These are phyloP conservation scores for Corylus americana DNA, from an alignment of 306 rosid genomes.

Conservation along the genomic window DNA sequence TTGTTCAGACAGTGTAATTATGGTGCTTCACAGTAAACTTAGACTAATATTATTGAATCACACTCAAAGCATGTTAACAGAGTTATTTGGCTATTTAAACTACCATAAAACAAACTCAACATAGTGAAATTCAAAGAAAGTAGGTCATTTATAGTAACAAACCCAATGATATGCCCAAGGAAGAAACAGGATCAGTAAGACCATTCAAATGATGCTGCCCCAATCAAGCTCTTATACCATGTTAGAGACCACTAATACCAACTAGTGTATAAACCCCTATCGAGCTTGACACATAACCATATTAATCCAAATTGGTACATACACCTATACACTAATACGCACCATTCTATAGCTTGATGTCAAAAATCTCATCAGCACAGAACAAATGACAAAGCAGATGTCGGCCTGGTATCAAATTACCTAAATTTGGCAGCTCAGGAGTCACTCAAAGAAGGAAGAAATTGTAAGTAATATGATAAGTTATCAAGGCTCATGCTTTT, in stretches of 20 bases:
- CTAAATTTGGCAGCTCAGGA: neutral
- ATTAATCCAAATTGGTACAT: neutral
- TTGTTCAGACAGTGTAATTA: neutral
- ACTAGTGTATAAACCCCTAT: neutral
- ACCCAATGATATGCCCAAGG: neutral
- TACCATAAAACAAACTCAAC: neutral
- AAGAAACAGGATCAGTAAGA: neutral
- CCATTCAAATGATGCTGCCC: neutral
- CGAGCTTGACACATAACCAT: neutral
- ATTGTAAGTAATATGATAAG: neutral
- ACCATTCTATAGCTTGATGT: neutral
- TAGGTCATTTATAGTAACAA: neutral
- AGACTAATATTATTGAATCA: neutral
- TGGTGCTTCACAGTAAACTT: neutral
- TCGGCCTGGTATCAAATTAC: neutral
- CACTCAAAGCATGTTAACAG: neutral
- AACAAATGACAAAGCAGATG: neutral
- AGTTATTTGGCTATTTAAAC: neutral
- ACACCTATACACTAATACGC: neutral
- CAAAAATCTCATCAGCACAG: neutral
- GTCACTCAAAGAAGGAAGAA: neutral
- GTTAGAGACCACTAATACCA: neutral
- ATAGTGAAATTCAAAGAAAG: neutral
- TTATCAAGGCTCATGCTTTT: neutral
- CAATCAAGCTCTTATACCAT: neutral